phyloP scores from a whole-genome alignment of 805 yeast genomes.

The Peterozyma toletana region DNA sequence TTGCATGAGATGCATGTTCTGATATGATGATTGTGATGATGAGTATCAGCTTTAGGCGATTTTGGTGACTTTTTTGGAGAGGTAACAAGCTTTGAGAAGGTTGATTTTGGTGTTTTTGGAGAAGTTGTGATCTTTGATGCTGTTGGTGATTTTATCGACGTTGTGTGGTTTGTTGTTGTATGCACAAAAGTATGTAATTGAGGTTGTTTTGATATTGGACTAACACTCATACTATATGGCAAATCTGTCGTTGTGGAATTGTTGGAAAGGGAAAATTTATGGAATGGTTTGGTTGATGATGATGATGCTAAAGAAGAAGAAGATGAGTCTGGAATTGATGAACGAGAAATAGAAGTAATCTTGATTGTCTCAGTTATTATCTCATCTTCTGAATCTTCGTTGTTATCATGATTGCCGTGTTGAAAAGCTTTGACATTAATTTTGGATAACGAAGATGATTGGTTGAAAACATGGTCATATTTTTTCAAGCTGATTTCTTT shows the following conservation, averaged over 20 bases:
- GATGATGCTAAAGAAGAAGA: constrained; percentile 8
- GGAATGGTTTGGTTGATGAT: constrained; percentile 5
- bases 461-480: constrained; percentile 10
- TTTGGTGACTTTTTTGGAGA: constrained; percentile 7
- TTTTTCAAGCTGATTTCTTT: constrained; percentile 16
- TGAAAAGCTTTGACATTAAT: background rate
- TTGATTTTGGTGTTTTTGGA: constrained; percentile 6
- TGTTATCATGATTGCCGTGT: constrained; percentile 1
- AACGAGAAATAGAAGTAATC: no score
- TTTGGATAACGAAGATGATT: background rate
- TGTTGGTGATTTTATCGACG: constrained; percentile 1
- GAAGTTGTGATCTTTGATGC: constrained; percentile 2
- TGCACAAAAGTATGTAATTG: background rate
- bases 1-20: constrained; percentile 87
- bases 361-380: constrained; percentile 7
- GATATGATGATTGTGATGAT: constrained; percentile 15
- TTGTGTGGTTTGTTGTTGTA: background rate
- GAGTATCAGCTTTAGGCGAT: constrained; percentile 12
- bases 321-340: background rate
- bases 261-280: background rate
- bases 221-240: constrained; percentile 5
- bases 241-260: background rate
- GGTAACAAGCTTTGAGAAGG: constrained; percentile 1
- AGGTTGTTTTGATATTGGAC: background rate
- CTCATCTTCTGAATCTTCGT: constrained; percentile 13